Conservation (phyloP, 1,139 yeast species). For the Geotrichum bryndzae region DNA sequence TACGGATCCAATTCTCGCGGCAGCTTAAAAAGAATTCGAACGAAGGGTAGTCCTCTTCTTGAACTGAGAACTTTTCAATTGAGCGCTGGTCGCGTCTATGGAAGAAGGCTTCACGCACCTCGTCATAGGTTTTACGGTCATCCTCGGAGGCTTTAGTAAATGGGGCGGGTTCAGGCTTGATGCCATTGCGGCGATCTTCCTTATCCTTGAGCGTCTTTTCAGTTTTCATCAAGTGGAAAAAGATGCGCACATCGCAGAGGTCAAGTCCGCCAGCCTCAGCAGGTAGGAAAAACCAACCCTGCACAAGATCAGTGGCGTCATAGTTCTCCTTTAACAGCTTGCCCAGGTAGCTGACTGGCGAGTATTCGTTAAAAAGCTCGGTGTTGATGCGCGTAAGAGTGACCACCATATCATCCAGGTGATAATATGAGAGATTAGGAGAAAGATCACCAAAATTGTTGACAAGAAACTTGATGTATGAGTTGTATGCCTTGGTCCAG, state of each 20-base stretch:
- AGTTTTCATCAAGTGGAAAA: conserved; percentile 1
- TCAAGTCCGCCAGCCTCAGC: conserved; percentile 21
- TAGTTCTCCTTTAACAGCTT: conserved; percentile 10
- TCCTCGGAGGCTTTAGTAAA: conserved; percentile 12
- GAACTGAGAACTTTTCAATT: neutral
- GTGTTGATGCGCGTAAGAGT: conserved; percentile 17
- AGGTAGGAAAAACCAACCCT: conserved; percentile 21
- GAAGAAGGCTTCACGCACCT: conserved; percentile 2
- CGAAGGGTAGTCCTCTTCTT: conserved; percentile 6
- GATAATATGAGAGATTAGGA: conserved; percentile 15
- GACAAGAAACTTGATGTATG: conserved; percentile 18
- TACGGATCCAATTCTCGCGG: conserved; percentile 8
- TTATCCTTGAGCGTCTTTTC: neutral
- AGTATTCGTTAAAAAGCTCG: conserved; percentile 16
- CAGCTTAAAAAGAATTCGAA: conserved; percentile 5
- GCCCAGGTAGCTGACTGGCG: conserved; percentile 1
- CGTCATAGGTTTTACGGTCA: conserved; percentile 12
- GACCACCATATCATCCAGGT: conserved; percentile 19
- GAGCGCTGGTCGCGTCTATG: neutral
- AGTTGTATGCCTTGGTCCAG: conserved; percentile 21
- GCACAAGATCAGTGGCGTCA: conserved; percentile 11
- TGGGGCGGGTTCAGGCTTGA: neutral
- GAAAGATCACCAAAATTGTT: conserved; percentile 20
- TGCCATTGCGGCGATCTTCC: neutral
- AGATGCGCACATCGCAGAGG: conserved; percentile 17